Conservation (phyloP, 129 eudicot genomes). For the Heracleum sosnowskyi region DNA sequence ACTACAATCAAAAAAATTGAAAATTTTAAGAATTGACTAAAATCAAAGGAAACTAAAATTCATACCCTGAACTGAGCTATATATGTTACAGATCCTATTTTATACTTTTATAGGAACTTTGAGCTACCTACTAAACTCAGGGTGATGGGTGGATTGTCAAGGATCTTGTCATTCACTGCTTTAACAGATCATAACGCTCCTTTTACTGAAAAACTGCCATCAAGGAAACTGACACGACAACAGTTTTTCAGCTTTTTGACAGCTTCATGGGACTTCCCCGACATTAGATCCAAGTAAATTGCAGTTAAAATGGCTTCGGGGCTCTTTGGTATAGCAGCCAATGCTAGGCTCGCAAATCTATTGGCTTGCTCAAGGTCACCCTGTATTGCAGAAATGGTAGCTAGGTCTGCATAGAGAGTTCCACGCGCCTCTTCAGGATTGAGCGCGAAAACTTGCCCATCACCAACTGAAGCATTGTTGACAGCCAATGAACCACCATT, state of each 20-base stretch:
- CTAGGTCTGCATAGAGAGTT: slow-evolving; percentile 57
- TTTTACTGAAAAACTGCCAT: slow-evolving; percentile 33
- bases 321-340: slow-evolving; percentile 42
- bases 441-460: slow-evolving; percentile 25
- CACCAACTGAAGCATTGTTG: slow-evolving; percentile 25
- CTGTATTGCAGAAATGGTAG: slow-evolving; percentile 57
- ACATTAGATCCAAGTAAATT: slow-evolving; percentile 58
- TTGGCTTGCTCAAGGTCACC: slow-evolving; percentile 78
- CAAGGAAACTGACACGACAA: slow-evolving; percentile 42
- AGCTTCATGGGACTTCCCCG: slow-evolving; percentile 58
- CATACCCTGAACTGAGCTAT: slow-evolving; percentile 57
- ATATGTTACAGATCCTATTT: slow-evolving; percentile 55
- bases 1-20: slow-evolving; percentile 12
- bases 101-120: slow-evolving; percentile 50
- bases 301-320: slow-evolving; percentile 65
- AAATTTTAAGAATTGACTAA: background rate
- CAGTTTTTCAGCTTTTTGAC: slow-evolving; percentile 55
- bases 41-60: slow-evolving; percentile 10
- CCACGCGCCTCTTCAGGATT: slow-evolving; percentile 89
- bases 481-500: slow-evolving; percentile 22
- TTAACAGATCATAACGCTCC: slow-evolving; percentile 22
- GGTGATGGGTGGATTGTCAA: slow-evolving; percentile 15
- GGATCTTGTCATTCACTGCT: slow-evolving; percentile 15
- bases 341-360: slow-evolving; percentile 41
- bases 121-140: slow-evolving; percentile 52